Base-by-base conservation (phyloP, 305 asterid genomes). In the Salvia sclarea region DNA sequence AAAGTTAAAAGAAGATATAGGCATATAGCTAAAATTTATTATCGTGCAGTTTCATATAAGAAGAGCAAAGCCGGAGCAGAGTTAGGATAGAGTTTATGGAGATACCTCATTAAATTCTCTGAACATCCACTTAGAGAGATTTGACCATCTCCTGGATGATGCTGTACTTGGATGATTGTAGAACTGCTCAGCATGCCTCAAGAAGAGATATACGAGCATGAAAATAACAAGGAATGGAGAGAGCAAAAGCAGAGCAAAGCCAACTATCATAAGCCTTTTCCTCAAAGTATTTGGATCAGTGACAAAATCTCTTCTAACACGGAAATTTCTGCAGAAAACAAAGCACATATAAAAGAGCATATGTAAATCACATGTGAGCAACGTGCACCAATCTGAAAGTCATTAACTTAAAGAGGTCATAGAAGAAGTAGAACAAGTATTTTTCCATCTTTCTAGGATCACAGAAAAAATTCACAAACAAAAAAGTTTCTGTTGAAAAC, bases 121-220 rank as follows among this genome's bases (percentile, higher is more conserved):
- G 79, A 89, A 80, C 77, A 89, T 86, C 99, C 99, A 94, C 81
- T 88, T 94, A 12, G 97, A 82, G 53, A 94, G 98, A 82, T 91
- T 94, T 80, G 98, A 94, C 99, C 99, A 94, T 80, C 98, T 82
- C 35, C 98, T 89, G 6, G 99, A 91, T 44, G 97, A 91, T 58
- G 98, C 99, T 3, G 89, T 86, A 70, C 94, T 94, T 40, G 99
- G 98, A 79, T 91, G 99, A 72, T 94, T 89, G 69, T 94, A 94
- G 76, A 94, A 94, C 73, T 94, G 98, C 68, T 91, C 99, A 28
- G 98, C 99, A 62, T 94, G 98, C 78, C 97, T 88, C 84, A 91
- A 82, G 84, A 94, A 94, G 77, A 91, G 97, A 85, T 85, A 94
- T 12, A 89, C 97, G 75, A 94, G 82, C 98, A 94, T 94, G 84